These are phyloP conservation scores for Colletotrichum filicis DNA, from an alignment of 2,329 filamentous ascomycete species.

Conservation along the genomic window DNA sequence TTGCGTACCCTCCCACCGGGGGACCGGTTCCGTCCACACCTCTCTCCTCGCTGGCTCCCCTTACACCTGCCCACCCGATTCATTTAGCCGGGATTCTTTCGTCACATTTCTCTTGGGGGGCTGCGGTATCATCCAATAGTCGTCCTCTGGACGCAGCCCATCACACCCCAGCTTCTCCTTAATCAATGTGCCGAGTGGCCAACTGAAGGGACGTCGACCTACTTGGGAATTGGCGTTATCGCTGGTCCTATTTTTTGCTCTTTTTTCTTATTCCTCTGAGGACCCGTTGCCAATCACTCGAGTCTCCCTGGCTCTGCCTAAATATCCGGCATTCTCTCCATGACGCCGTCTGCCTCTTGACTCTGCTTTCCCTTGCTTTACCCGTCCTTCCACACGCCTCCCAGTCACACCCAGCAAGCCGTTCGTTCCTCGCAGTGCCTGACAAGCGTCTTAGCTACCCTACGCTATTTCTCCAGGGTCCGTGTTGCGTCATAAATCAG, in stretches of 20 bases:
- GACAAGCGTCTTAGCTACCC: not conserved
- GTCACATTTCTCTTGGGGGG: slow-evolving; percentile 23
- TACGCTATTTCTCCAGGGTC: slow-evolving; percentile 8
- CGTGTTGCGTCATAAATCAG: slow-evolving; percentile 25
- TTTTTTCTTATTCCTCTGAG: slow-evolving; percentile 9
- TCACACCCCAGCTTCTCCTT: slow-evolving; percentile 38
- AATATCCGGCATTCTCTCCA: slow-evolving; percentile 34
- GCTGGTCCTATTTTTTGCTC: slow-evolving; percentile 16
- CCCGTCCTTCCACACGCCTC: not conserved
- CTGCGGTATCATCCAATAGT: slow-evolving; percentile 29
- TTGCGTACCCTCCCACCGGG: slow-evolving; percentile 10
- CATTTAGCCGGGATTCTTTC: slow-evolving; percentile 32
- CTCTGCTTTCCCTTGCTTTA: slow-evolving; percentile 27
- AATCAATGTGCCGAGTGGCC: slow-evolving; percentile 37
- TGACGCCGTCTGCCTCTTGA: slow-evolving; percentile 14
- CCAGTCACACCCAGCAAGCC: slow-evolving; percentile 5
- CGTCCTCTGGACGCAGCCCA: slow-evolving; percentile 26
- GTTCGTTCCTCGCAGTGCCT: slow-evolving; percentile 6
- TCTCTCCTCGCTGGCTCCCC: slow-evolving; percentile 13
- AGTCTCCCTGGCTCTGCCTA: slow-evolving; percentile 31
- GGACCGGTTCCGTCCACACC: slow-evolving; percentile 31
- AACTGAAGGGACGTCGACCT: slow-evolving; percentile 21
- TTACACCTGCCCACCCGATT: slow-evolving; percentile 26
- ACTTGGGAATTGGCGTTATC: slow-evolving; percentile 28
- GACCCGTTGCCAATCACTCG: slow-evolving; percentile 33